phyloP scores from a whole-genome alignment of 805 yeast genomes.

The Suhomyces tanzawaensis region DNA sequence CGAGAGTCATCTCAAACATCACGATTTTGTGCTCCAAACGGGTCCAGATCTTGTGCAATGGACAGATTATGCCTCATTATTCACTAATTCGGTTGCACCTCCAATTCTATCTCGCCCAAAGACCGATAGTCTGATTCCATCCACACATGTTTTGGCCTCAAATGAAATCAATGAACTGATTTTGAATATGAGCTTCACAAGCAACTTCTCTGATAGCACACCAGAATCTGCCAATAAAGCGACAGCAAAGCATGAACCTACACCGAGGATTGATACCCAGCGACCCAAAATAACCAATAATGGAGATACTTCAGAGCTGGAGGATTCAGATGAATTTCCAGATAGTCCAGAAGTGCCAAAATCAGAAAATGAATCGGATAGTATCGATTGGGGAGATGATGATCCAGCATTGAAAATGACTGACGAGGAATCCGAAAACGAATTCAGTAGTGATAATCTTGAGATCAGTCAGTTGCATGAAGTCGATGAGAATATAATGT shows the following conservation, averaged over 20 bases:
- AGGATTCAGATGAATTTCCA: too few species aligned
- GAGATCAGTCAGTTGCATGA: constrained; percentile 11
- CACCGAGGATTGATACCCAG: too few species aligned
- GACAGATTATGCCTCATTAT: constrained; percentile 18
- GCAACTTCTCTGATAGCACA: constrained; percentile 1
- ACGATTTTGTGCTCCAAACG: constrained; percentile 14
- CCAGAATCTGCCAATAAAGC: not conserved
- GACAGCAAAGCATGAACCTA: too few species aligned
- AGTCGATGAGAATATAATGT: constrained; percentile 18
- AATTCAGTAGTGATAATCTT: constrained; percentile 2
- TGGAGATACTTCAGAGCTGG: too few species aligned
- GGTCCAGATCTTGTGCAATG: constrained; percentile 22
- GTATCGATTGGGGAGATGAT: constrained; percentile 2
- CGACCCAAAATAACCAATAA: too few species aligned
- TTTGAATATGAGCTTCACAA: constrained; percentile 4
- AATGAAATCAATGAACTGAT: constrained; percentile 1
- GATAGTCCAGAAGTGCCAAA: too few species aligned
- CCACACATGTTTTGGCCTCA: too few species aligned
- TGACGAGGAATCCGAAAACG: constrained; percentile 1
- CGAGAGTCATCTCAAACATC: constrained; percentile 15
- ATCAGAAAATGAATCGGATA: too few species aligned
- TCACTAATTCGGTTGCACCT: constrained; percentile 7
- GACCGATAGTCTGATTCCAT: too few species aligned
- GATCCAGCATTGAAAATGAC: not conserved
- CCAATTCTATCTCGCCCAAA: too few species aligned